Conservation (phyloP, 2,329 filamentous ascomycete genomes). For the Aspergillus sp. region DNA sequence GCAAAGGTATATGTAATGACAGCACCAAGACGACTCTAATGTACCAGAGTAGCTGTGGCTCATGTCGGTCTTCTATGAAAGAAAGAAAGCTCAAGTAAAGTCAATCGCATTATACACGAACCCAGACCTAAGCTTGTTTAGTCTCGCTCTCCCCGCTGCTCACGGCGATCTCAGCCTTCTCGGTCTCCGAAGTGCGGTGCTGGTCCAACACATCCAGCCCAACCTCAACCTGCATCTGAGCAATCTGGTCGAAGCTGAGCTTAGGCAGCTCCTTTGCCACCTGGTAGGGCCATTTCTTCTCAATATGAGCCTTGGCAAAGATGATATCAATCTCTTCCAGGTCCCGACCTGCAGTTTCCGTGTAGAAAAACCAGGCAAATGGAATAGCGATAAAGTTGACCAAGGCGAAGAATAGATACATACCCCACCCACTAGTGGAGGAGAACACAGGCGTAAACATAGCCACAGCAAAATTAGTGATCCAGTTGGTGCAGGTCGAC, state of each 20-base stretch:
- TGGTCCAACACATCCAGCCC: conserved; percentile 15
- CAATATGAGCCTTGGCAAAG: conserved; percentile 39
- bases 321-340: conserved; percentile 43
- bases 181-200: neutral
- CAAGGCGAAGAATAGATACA: conserved; percentile 42
- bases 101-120: too few relatives aligned
- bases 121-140: too few relatives aligned
- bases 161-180: conserved; percentile 21
- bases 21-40: too few relatives aligned
- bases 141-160: conserved; percentile 7
- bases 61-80: too few relatives aligned
- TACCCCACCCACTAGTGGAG: conserved; percentile 33
- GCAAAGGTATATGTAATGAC: too few relatives aligned
- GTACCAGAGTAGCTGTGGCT: too few relatives aligned
- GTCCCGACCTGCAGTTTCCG: conserved; percentile 45
- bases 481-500: conserved; percentile 54
- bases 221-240: conserved; percentile 23
- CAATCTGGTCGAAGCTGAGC: conserved; percentile 27
- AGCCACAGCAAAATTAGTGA: conserved; percentile 54
- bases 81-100: too few relatives aligned
- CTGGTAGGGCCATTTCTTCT: conserved; percentile 31
- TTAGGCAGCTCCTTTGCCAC: conserved; percentile 29
- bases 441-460: conserved; percentile 48
- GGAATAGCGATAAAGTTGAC: conserved; percentile 46
- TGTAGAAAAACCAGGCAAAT: conserved; percentile 53